Conservation (phyloP, 2,329 filamentous ascomycete genomes). For the Aureobasidium lini region DNA sequence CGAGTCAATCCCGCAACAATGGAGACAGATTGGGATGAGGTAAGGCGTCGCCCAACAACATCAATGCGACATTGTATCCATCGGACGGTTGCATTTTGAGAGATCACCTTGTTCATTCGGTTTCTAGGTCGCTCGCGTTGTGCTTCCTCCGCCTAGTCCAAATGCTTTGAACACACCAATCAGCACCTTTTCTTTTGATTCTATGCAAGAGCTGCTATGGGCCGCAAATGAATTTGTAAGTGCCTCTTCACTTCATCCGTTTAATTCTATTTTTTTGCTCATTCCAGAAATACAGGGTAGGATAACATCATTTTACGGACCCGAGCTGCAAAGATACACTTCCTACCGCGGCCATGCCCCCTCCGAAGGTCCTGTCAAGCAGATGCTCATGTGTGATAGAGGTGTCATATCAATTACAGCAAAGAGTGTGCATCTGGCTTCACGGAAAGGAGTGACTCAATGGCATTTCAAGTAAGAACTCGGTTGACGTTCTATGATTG, state of each 20-base stretch:
- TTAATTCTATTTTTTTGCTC: neutral
- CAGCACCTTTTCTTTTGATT: constrained; percentile 82
- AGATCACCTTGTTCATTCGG: constrained; percentile 16
- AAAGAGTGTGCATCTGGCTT: constrained; percentile 81
- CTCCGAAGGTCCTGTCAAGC: constrained; percentile 68
- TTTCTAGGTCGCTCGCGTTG: constrained; percentile 66
- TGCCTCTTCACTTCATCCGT: constrained; percentile 8
- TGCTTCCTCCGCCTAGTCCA: constrained; percentile 68
- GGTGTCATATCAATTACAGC: constrained; percentile 81
- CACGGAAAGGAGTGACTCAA: constrained; percentile 69
- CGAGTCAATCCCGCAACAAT: constrained; percentile 25
- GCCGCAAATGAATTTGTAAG: constrained; percentile 81
- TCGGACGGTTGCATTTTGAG: constrained; percentile 2
- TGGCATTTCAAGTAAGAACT: constrained; percentile 71
- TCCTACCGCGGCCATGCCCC: constrained; percentile 70
- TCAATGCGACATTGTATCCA: neutral
- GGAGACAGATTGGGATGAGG: constrained; percentile 48
- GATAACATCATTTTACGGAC: constrained; percentile 79
- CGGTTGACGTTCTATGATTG: no score
- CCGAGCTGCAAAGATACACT: constrained; percentile 80
- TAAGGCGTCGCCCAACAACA: constrained; percentile 28
- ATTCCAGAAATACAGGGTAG: constrained; percentile 56
- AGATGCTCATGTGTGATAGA: constrained; percentile 84
- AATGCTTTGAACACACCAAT: constrained; percentile 60
- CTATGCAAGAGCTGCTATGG: constrained; percentile 84